Percentiles rank a stretch among this genome's conserved stretches.
These are phyloP conservation scores for Candida pseudoviswanathii DNA, from an alignment of 1,139 yeast genomes.

Conservation along the genomic window DNA sequence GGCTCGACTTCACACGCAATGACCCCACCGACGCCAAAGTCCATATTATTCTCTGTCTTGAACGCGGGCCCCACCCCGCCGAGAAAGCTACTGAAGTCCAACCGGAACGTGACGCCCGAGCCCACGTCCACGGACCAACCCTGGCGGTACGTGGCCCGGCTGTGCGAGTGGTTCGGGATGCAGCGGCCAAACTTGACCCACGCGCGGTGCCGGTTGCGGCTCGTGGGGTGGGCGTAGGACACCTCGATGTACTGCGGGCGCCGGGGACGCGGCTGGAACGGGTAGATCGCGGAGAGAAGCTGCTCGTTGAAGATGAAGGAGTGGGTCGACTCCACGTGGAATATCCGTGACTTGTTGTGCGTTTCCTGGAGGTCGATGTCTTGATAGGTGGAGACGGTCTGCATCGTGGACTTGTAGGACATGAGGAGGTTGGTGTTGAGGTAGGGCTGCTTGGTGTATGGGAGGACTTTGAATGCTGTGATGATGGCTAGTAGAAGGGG, in stretches of 20 bases:
- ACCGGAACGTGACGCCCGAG: conserved; percentile 18
- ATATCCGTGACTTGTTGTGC: conserved; percentile 1
- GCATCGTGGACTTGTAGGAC: conserved; percentile 3
- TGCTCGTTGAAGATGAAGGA: conserved; percentile 11
- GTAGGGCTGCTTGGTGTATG: background rate
- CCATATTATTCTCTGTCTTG: conserved; percentile 15
- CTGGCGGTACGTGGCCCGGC: conserved; percentile 23
- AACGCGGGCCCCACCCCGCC: conserved; percentile 19
- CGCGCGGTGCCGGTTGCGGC: background rate
- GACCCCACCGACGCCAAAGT: conserved; percentile 22
- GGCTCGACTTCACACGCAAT: conserved; percentile 24
- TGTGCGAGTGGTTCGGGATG: conserved; percentile 13
- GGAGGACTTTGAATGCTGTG: conserved; percentile 1
- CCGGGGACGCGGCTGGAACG: background rate
- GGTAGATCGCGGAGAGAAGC: conserved; percentile 5
- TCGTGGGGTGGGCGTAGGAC: background rate
- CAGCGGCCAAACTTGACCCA: conserved; percentile 13
- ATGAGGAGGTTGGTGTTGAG: conserved; percentile 5
- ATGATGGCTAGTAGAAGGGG: no score
- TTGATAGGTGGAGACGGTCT: background rate
- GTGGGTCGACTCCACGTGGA: conserved; percentile 4
- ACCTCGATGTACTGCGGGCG: background rate
- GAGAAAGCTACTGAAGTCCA: conserved; percentile 19
- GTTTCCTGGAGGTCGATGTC: background rate
- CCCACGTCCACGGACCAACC: conserved; percentile 24